Evolutionary conservation across 306 rosid genomes (phyloP).

Genomic region (Lotus japonicus): DNA sequence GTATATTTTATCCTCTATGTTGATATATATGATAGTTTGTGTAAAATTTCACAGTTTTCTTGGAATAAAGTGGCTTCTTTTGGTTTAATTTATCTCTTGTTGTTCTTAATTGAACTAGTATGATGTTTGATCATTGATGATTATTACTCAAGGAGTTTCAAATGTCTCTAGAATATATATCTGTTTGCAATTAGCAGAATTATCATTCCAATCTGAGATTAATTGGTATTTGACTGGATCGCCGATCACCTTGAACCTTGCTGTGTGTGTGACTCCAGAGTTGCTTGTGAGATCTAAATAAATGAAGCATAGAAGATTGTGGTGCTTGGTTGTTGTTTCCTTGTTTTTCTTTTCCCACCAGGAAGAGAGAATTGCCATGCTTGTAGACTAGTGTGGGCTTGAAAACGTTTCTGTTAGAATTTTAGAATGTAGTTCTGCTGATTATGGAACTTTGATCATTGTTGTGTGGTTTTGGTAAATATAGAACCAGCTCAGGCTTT

Average conservation of each 20-base stretch:
- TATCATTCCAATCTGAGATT: background rate
- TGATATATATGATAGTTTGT: background rate
- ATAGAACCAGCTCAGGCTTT: background rate
- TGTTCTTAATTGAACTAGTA: background rate
- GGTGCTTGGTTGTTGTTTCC: background rate
- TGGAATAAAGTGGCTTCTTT: background rate
- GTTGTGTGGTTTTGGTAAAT: background rate
- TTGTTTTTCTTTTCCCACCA: background rate
- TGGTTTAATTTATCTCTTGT: too few species aligned
- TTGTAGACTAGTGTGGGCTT: background rate
- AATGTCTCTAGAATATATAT: background rate
- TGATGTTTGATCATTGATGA: background rate
- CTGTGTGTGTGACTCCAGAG: background rate
- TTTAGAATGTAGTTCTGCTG: background rate
- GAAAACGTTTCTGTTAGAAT: background rate
- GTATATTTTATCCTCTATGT: background rate
- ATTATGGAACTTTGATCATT: background rate
- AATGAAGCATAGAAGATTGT: background rate
- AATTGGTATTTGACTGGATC: background rate
- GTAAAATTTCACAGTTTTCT: background rate
- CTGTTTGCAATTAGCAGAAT: background rate
- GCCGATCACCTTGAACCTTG: background rate
- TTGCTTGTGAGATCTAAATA: background rate
- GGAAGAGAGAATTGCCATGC: background rate
- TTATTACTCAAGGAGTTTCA: background rate